Evolutionary conservation across 805 yeast species (phyloP).

Genomic region (Pichia deserticola): DNA sequence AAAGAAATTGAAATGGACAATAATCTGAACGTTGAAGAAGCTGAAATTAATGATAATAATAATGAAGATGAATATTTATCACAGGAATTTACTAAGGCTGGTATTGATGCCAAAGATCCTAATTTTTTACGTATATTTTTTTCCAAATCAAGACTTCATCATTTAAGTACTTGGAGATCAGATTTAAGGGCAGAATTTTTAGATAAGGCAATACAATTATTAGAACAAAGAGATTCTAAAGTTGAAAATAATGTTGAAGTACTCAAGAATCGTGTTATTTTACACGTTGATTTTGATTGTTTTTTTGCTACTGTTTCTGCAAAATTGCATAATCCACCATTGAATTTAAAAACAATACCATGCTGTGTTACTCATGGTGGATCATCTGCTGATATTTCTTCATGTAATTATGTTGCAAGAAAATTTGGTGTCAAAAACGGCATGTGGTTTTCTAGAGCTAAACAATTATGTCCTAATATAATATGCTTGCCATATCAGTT

Average conservation of each 20-base stretch:
- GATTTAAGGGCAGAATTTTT: constrained; percentile 59
- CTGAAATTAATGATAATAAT: constrained; percentile 3
- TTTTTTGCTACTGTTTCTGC: constrained; percentile 87
- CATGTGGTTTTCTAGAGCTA: constrained; percentile 78
- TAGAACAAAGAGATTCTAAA: constrained; percentile 4
- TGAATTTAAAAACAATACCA: constrained; percentile 42
- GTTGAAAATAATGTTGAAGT: background rate
- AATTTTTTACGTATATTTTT: constrained; percentile 66
- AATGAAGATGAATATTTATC: constrained; percentile 11
- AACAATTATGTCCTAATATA: constrained; percentile 51
- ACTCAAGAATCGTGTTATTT: constrained; percentile 29
- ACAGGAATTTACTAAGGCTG: background rate
- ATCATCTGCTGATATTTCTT: constrained; percentile 70
- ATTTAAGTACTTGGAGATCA: constrained; percentile 80
- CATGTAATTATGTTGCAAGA: constrained; percentile 87
- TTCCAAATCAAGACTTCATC: constrained; percentile 78
- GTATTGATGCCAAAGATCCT: constrained; percentile 65
- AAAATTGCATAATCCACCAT: constrained; percentile 39
- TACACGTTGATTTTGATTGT: constrained; percentile 91
- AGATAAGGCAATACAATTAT: constrained; percentile 32
- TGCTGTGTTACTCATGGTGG: constrained; percentile 62
- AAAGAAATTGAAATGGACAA: constrained; percentile 9
- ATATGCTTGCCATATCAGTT: constrained; percentile 66
- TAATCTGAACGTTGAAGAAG: constrained; percentile 5
- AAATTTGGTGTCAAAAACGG: constrained; percentile 76